A percentile compares a stretch with the other conserved stretches of the same genome.
Evolutionary conservation across 129 eudicot species (phyloP).

Genomic region (Flaveria brownii): DNA sequence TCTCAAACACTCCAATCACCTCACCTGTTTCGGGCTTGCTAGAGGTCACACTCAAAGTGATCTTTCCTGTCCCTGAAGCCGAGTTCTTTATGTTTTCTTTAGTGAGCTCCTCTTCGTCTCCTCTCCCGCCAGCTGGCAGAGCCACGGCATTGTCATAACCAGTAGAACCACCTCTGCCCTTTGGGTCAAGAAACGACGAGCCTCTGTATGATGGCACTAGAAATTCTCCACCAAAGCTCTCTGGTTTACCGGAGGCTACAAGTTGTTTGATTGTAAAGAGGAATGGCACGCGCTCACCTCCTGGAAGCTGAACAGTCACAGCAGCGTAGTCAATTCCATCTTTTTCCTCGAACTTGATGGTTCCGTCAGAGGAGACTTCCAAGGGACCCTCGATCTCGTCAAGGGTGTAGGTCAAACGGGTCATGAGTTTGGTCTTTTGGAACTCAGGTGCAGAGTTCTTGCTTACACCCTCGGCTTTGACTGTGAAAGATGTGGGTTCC

Average conservation of each 20-base stretch:
- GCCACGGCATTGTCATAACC: constrained; percentile 96
- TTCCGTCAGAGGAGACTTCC: constrained; percentile 73
- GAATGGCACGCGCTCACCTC: constrained; percentile 95
- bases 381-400: constrained; percentile 94
- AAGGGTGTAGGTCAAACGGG: constrained; percentile 92
- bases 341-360: constrained; percentile 81
- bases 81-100: constrained; percentile 83
- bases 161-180: constrained; percentile 96
- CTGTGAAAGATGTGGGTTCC: constrained; percentile 91
- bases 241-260: constrained; percentile 84
- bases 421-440: constrained; percentile 94
- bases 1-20: constrained; percentile 88
- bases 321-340: constrained; percentile 97
- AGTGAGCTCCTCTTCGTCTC: constrained; percentile 86
- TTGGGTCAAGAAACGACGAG: constrained; percentile 96
- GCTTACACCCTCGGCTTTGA: constrained; percentile 78
- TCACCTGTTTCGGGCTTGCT: constrained; percentile 92
- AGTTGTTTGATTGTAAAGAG: constrained; percentile 82
- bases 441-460: constrained; percentile 81
- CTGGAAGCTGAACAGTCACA: constrained; percentile 92
- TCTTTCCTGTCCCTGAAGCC: constrained; percentile 65
- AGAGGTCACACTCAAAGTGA: constrained; percentile 67
- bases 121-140: constrained; percentile 97
- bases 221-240: constrained; percentile 68
- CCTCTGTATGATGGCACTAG: constrained; percentile 92